Conservation (phyloP, 768 basidiomycete species). For the Boletus barrowsii region DNA sequence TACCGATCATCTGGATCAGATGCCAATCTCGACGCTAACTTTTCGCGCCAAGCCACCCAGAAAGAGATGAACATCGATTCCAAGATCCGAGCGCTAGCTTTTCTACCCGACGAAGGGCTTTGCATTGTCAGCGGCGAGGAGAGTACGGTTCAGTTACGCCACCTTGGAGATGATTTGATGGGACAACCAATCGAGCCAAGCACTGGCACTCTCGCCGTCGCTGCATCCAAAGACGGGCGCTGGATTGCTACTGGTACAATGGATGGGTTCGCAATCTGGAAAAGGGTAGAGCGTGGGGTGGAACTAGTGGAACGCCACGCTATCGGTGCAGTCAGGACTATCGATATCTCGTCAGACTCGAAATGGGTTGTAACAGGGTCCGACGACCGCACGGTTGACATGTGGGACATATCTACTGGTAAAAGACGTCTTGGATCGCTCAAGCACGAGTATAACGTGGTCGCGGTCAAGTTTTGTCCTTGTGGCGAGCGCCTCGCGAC, state of each 20-base stretch:
- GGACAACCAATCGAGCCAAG: slow-evolving; percentile 8
- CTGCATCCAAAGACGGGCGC: slow-evolving; percentile 9
- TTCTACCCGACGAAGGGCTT: neutral
- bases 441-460: slow-evolving; percentile 17
- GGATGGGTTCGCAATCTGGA: slow-evolving; percentile 15
- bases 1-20: neutral
- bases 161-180: neutral
- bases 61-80: slow-evolving; percentile 6
- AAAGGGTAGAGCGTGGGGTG: neutral
- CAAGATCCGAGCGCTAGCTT: slow-evolving; percentile 11
- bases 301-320: neutral
- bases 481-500: slow-evolving; percentile 17
- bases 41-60: neutral
- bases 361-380: slow-evolving; percentile 20
- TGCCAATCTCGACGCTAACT: neutral
- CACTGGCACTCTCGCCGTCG: slow-evolving; percentile 3
- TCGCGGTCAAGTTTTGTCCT: slow-evolving; percentile 19
- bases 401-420: slow-evolving; percentile 17
- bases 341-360: slow-evolving; percentile 19
- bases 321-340: slow-evolving; percentile 9
- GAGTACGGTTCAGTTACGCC: slow-evolving; percentile 6
- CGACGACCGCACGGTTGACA: slow-evolving; percentile 7
- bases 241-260: slow-evolving; percentile 7
- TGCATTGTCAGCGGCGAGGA: slow-evolving; percentile 13
- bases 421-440: slow-evolving; percentile 3